Evolutionary conservation across 257 asterid genomes (phyloP).

Genomic region (Solanum acaule): DNA sequence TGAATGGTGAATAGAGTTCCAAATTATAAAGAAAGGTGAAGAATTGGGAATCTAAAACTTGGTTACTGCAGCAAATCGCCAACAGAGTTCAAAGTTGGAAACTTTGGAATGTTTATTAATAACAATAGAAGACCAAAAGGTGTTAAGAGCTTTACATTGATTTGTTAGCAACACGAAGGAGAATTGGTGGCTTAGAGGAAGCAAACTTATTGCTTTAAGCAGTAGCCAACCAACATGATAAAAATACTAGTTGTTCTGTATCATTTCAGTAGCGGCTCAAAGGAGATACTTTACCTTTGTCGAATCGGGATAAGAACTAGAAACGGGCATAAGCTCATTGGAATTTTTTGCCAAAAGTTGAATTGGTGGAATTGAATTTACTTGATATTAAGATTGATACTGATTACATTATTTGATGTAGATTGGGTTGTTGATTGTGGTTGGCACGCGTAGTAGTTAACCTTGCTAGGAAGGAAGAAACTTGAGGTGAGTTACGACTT

Average conservation of each 20-base stretch:
- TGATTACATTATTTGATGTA: background rate
- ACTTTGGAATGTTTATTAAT: too few relatives aligned
- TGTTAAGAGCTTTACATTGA: background rate
- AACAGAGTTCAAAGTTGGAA: too few relatives aligned
- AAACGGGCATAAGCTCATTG: background rate
- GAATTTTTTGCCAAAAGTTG: background rate
- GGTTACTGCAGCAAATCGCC: too few relatives aligned
- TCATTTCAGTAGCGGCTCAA: background rate
- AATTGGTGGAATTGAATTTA: background rate
- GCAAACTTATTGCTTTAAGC: background rate
- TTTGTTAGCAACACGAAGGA: background rate
- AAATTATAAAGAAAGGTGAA: too few relatives aligned
- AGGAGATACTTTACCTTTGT: background rate
- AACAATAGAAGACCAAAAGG: background rate
- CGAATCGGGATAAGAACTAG: background rate
- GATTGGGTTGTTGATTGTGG: background rate
- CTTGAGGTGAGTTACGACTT: background rate
- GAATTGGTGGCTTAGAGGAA: background rate
- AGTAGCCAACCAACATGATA: background rate
- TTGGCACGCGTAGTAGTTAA: background rate
- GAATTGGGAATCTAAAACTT: too few relatives aligned
- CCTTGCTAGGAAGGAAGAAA: background rate
- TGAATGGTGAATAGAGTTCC: too few relatives aligned
- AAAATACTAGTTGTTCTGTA: background rate
- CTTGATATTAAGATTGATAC: background rate